Conservation (phyloP, 176 grass and related monocot genomes). For the Carex pumila region DNA sequence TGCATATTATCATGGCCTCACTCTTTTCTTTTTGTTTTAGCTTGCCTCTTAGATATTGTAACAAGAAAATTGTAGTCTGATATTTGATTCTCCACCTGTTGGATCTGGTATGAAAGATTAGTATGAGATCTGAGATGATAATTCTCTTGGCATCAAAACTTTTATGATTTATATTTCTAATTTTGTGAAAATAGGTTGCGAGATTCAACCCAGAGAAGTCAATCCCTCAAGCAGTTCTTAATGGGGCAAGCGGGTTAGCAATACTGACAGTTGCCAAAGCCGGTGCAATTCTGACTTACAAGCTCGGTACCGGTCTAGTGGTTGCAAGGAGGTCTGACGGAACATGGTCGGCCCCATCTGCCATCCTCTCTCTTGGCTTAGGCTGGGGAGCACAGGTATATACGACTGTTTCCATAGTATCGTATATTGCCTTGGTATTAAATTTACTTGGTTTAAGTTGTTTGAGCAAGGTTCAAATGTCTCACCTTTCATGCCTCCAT, state of each 20-base stretch:
- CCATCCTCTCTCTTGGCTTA: constrained; percentile 66
- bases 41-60: neutral
- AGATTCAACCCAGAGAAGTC: constrained; percentile 71
- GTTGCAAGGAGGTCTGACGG: constrained; percentile 73
- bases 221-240: constrained; percentile 68
- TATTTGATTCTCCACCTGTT: neutral
- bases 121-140: neutral
- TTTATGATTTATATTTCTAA: constrained; percentile 17
- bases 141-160: constrained; percentile 2
- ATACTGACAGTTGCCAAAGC: constrained; percentile 77
- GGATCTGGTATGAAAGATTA: neutral
- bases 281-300: constrained; percentile 84
- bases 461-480: neutral
- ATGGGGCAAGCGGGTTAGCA: constrained; percentile 70
- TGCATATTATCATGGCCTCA: too few species aligned
- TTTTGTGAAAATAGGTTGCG: constrained; percentile 39
- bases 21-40: neutral
- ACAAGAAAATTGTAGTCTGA: neutral
- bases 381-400: constrained; percentile 93
- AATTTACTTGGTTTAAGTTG: neutral
- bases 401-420: neutral
- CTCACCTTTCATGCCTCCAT: too few species aligned
- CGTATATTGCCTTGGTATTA: neutral
- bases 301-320: constrained; percentile 78
- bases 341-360: constrained; percentile 82